These are phyloP conservation scores for Sedum album DNA, from an alignment of 164 flowering plant species.

Conservation along the genomic window DNA sequence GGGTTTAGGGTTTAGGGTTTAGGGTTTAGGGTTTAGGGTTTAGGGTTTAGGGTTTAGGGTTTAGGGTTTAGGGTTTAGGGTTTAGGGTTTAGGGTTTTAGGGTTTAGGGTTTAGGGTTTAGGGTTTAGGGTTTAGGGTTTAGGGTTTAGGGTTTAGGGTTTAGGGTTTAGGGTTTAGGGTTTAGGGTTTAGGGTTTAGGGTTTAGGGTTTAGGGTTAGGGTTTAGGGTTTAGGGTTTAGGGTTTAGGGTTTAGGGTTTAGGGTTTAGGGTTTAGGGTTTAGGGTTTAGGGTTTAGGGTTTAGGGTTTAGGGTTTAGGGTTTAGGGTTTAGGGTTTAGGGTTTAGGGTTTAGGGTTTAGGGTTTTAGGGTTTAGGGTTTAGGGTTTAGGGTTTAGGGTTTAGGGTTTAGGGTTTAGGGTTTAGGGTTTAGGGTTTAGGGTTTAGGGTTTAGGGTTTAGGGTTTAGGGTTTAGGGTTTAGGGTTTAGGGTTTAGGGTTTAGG, in stretches of 20 bases:
- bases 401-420: slow-evolving; percentile 20
- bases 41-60: slow-evolving; percentile 17
- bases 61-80: slow-evolving; percentile 19
- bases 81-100: too few species aligned
- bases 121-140: slow-evolving; percentile 13
- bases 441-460: slow-evolving; percentile 18
- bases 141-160: slow-evolving; percentile 12
- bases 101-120: too few species aligned
- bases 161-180: slow-evolving; percentile 12
- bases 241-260: slow-evolving; percentile 14
- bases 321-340: slow-evolving; percentile 15
- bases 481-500: slow-evolving; percentile 12
- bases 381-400: slow-evolving; percentile 16
- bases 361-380: slow-evolving; percentile 16
- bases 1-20: slow-evolving; percentile 10
- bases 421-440: too few species aligned
- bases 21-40: slow-evolving; percentile 16
- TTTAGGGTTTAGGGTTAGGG: too few species aligned
- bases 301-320: too few species aligned
- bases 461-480: slow-evolving; percentile 17
- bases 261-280: slow-evolving; percentile 13
- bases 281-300: too few species aligned
- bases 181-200: slow-evolving; percentile 10
- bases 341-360: slow-evolving; percentile 16
- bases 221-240: slow-evolving; percentile 6